A percentile compares a stretch with the other conserved stretches of the same genome.
Evolutionary conservation across 805 yeast genomes (phyloP).

Genomic region (Yarrowia sp.): DNA sequence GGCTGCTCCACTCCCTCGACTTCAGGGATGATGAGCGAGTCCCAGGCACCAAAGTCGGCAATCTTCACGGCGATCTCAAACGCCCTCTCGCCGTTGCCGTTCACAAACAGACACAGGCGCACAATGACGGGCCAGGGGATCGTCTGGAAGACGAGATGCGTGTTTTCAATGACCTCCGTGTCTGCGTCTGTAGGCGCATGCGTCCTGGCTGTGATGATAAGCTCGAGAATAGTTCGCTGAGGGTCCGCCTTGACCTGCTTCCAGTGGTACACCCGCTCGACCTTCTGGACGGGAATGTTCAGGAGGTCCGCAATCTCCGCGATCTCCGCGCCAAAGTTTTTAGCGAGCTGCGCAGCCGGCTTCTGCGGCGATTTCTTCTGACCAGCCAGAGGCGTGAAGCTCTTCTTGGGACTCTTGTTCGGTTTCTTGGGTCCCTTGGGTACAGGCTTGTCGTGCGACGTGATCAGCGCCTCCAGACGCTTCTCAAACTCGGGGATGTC

Average conservation of each 20-base stretch:
- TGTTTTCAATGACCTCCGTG: neutral
- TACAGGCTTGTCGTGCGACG: neutral
- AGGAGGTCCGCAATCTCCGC: neutral
- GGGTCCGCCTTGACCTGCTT: neutral
- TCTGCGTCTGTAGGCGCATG: neutral
- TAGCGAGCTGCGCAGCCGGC: neutral
- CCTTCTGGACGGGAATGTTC: neutral
- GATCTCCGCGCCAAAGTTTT: neutral
- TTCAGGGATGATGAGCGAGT: neutral
- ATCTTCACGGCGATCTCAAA: neutral
- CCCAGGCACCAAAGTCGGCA: neutral
- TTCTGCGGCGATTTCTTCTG: neutral
- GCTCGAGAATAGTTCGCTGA: neutral
- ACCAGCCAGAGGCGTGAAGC: neutral
- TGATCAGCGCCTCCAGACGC: neutral
- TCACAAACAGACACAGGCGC: neutral
- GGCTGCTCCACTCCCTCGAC: neutral
- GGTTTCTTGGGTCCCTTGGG: neutral
- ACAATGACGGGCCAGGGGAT: constrained; percentile 6
- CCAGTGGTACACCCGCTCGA: neutral
- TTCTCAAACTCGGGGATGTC: neutral
- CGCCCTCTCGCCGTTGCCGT: neutral
- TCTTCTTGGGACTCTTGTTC: no score
- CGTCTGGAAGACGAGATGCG: neutral
- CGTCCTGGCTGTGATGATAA: neutral